Conservation (phyloP, 345 rosid genomes). For the Citrus sp. region DNA sequence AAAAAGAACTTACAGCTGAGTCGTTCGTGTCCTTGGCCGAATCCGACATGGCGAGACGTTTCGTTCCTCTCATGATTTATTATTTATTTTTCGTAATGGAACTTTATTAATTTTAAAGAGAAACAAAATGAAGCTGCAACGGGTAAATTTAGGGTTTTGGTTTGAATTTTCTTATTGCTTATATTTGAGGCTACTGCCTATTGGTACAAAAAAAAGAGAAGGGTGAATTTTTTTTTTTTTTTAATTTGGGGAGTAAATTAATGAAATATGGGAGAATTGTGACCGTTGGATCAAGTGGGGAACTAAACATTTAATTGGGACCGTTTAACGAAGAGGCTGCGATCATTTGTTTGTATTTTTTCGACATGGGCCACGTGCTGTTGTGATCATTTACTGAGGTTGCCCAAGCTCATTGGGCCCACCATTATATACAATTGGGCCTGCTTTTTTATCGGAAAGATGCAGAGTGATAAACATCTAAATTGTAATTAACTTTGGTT, state of each 20-base stretch:
- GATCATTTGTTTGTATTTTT: background rate
- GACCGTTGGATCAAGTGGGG: conserved; percentile 48
- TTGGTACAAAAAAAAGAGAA: background rate
- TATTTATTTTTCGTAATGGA: background rate
- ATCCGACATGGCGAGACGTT: conserved; percentile 60
- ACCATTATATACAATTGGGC: too few species aligned
- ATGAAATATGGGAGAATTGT: background rate
- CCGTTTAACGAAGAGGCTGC: conserved; percentile 20
- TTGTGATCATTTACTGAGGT: background rate
- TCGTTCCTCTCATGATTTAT: conserved; percentile 58
- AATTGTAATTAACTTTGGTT: too few species aligned
- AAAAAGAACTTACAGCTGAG: conserved; percentile 47
- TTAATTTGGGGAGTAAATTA: background rate
- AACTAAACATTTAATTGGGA: conserved; percentile 27
- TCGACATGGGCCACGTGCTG: conserved; percentile 22
- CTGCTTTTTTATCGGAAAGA: too few species aligned
- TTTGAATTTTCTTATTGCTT: conserved; percentile 14
- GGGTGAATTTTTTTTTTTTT: background rate
- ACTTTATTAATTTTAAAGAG: background rate
- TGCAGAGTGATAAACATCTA: too few species aligned
- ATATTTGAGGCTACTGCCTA: conserved; percentile 5
- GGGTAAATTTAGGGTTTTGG: conserved; percentile 34
- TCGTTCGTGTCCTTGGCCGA: conserved; percentile 47
- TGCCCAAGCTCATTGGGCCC: conserved; percentile 7
- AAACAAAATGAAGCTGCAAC: conserved; percentile 7